Evolutionary conservation across 106 monocot species (phyloP).

Genomic region (Gastrodia elata): DNA sequence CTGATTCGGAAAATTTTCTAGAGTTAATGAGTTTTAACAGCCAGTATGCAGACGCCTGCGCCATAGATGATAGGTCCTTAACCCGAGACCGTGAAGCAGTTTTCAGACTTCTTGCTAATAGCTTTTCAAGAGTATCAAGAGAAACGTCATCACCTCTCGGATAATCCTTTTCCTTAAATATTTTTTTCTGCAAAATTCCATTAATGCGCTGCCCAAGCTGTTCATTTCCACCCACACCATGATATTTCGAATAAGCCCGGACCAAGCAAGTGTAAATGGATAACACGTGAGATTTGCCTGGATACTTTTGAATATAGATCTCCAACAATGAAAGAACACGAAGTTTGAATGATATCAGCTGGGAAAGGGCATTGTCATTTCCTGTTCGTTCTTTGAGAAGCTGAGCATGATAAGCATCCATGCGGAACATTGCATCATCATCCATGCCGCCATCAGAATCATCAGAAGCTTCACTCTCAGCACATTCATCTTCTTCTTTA

Average conservation of each 20-base stretch:
- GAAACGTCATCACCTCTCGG: slow-evolving; percentile 54
- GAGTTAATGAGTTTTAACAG: slow-evolving; percentile 64
- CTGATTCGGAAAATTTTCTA: slow-evolving; percentile 32
- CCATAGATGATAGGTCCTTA: slow-evolving; percentile 44
- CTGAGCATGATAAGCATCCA: slow-evolving; percentile 62
- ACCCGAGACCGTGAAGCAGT: slow-evolving; percentile 57
- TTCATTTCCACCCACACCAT: slow-evolving; percentile 35
- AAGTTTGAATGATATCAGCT: slow-evolving; percentile 69
- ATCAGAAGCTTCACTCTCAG: slow-evolving; percentile 29
- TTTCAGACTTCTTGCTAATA: slow-evolving; percentile 64
- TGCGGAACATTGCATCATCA: slow-evolving; percentile 91
- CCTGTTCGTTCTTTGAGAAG: slow-evolving; percentile 70
- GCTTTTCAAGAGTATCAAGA: slow-evolving; percentile 30
- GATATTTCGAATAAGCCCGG: slow-evolving; percentile 60
- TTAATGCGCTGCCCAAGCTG: slow-evolving; percentile 67
- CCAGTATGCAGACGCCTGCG: slow-evolving; percentile 74
- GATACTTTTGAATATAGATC: slow-evolving; percentile 72
- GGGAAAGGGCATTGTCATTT: slow-evolving; percentile 53
- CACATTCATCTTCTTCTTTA: slow-evolving; percentile 12
- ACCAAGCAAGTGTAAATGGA: slow-evolving; percentile 51
- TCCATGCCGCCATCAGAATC: slow-evolving; percentile 69
- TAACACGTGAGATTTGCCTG: slow-evolving; percentile 68
- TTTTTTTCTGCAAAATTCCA: slow-evolving; percentile 83
- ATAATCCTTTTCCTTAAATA: slow-evolving; percentile 78
- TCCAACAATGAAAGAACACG: slow-evolving; percentile 84